These are phyloP conservation scores for Peronospora tabacina DNA, from an alignment of 352 stramenopile species.

Conservation along the genomic window DNA sequence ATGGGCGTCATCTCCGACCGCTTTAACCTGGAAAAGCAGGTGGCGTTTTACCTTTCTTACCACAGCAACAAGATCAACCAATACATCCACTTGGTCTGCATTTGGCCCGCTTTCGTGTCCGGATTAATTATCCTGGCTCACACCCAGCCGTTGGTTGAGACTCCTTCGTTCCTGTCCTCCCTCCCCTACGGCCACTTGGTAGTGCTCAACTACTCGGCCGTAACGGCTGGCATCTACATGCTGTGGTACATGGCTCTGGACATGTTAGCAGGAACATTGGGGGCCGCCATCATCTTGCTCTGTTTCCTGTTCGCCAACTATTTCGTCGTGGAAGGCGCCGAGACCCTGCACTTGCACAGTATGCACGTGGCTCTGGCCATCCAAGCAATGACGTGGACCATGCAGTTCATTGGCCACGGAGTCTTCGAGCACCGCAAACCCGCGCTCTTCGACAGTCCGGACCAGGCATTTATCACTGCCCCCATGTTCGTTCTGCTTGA, in stretches of 20 bases:
- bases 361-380: constrained; percentile 57
- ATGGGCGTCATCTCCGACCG: constrained; percentile 46
- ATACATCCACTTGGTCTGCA: constrained; percentile 78
- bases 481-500: constrained; percentile 88
- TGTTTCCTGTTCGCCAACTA: constrained; percentile 62
- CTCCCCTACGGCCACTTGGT: constrained; percentile 46
- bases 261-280: constrained; percentile 47
- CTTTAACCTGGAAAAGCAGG: constrained; percentile 80
- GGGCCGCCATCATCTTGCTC: constrained; percentile 41
- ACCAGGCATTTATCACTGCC: constrained; percentile 77
- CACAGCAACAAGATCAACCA: constrained; percentile 81
- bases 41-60: constrained; percentile 85
- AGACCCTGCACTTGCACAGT: constrained; percentile 30
- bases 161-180: constrained; percentile 20
- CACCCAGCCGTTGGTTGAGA: constrained; percentile 32
- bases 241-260: constrained; percentile 77
- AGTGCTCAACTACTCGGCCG: constrained; percentile 54
- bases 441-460: constrained; percentile 79
- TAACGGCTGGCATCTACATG: constrained; percentile 66
- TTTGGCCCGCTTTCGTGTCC: constrained; percentile 84
- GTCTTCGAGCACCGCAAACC: constrained; percentile 83
- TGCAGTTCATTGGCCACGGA: constrained; percentile 80
- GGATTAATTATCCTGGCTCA: constrained; percentile 60
- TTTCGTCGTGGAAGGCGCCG: constrained; percentile 32
- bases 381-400: constrained; percentile 58